Base-by-base conservation (phyloP, 2,329 filamentous ascomycete genomes). In the Pseudomassariella vexata region DNA sequence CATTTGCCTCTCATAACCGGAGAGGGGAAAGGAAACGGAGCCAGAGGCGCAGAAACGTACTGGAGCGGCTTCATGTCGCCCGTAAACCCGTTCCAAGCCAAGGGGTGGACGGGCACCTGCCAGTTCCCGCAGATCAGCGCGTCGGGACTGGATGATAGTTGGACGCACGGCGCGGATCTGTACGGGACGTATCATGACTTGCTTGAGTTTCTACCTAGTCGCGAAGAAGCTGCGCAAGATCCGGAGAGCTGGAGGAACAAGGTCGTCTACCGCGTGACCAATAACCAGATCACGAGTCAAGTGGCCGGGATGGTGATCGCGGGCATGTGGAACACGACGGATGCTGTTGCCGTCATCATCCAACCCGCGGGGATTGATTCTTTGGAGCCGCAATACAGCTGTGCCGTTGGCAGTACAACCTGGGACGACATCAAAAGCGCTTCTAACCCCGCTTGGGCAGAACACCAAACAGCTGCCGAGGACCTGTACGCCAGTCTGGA, bases 251-350 rank as follows among this genome's bases (percentile, higher is more conserved):
- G 63, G 61, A 41, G 46, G 5, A 41, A 46, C 7, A 63, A 62
- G 11, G 66, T 85, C 20, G 57, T 56, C 29, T 90, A 81, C 56
- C 72, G 85, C 32, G 84, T 90, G 9, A 89, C 85, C 1, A 85
- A 85, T 53, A 92, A 92, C 56, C 68, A 79, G 30, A 90, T 94
- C 49, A 92, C 86, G 3, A 82, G 76, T 47, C 82, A 92, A 56
- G 85, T 90, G 11, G 83, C 82, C 9, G 74, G 80, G 35, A 85
- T 86, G 74, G 55, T 90, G 6, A 68, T 87, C 34, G 63, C 70
- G 35, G 85, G 81, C 36, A 86, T 87, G 78, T 83, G 75, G 58
- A 60, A 59, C 21, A 55, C 57, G 0, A 51, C 57, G 1, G 53
- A 55, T 1, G 46, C 63, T 1, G 49, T 65, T 2, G 68, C 71